phyloP scores from a whole-genome alignment of 192 early-diverging fungal genomes.

The Backusella luteola region DNA sequence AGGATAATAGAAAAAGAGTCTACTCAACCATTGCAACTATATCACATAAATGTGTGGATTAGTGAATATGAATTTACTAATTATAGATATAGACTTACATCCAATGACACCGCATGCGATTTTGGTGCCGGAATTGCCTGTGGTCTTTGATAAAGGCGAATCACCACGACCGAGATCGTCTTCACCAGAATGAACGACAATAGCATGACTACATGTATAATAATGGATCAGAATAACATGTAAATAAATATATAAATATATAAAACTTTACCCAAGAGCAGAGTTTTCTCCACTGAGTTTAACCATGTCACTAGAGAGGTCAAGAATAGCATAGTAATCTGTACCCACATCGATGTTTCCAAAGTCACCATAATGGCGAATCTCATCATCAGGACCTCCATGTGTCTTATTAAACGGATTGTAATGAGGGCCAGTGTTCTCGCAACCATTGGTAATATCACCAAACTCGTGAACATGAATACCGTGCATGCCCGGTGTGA shows the following conservation, averaged over 20 bases:
- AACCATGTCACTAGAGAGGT: constrained; percentile 52
- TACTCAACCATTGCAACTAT: background rate
- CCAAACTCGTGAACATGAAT: constrained; percentile 90
- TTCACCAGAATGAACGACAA: constrained; percentile 75
- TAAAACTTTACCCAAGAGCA: constrained; percentile 60
- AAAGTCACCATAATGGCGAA: constrained; percentile 86
- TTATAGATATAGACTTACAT: constrained; percentile 8
- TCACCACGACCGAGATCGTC: constrained; percentile 82
- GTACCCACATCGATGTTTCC: constrained; percentile 71
- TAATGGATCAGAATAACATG: background rate
- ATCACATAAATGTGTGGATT: background rate
- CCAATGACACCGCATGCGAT: constrained; percentile 87
- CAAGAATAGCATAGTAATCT: constrained; percentile 48
- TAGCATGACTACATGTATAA: constrained; percentile 49
- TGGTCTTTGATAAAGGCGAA: constrained; percentile 60
- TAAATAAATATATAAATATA: background rate
- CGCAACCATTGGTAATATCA: constrained; percentile 79
- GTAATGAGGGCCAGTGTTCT: constrained; percentile 76
- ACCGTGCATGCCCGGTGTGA: constrained; percentile 74
- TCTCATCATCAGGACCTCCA: constrained; percentile 60
- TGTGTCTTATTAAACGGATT: constrained; percentile 74
- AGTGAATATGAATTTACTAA: background rate
- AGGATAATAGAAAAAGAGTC: background rate
- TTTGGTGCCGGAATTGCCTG: constrained; percentile 83
- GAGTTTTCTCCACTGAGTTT: constrained; percentile 64